These are phyloP conservation scores for Coemansia sp. DNA, from an alignment of 371 early-diverging fungal genomes.

Conservation along the genomic window DNA sequence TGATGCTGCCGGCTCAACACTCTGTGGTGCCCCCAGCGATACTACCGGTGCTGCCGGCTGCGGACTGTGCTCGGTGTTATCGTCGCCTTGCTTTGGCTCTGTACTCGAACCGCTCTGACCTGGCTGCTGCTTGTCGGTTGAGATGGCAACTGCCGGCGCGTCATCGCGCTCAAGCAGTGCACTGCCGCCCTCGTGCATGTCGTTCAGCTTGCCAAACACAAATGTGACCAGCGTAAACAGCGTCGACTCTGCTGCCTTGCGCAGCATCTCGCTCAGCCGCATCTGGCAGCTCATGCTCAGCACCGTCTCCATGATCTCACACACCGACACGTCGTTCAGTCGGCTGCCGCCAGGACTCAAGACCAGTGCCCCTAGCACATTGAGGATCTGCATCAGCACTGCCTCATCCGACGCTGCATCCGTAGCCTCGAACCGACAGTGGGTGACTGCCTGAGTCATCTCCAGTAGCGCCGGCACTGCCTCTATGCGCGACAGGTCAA, in stretches of 20 bases:
- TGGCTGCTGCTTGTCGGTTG: background rate
- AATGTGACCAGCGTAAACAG: slow-evolving; percentile 41
- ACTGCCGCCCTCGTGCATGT: slow-evolving; percentile 1
- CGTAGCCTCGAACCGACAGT: slow-evolving; percentile 94
- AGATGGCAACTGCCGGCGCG: background rate
- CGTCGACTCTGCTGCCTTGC: slow-evolving; percentile 51
- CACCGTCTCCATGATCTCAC: slow-evolving; percentile 95
- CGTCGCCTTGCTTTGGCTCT: background rate
- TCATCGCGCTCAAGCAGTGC: background rate
- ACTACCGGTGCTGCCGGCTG: background rate
- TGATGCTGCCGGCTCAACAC: background rate
- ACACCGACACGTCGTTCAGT: slow-evolving; percentile 88
- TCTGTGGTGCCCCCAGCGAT: too few relatives aligned
- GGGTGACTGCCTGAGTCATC: slow-evolving; percentile 75
- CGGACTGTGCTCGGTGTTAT: background rate
- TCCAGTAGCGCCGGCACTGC: slow-evolving; percentile 41
- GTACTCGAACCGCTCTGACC: background rate
- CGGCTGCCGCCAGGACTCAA: slow-evolving; percentile 66
- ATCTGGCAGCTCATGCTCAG: slow-evolving; percentile 95
- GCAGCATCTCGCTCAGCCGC: slow-evolving; percentile 68
- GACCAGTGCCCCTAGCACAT: slow-evolving; percentile 71
- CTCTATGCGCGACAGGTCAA: slow-evolving; percentile 60
- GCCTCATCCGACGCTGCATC: slow-evolving; percentile 92
- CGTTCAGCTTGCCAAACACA: slow-evolving; percentile 43
- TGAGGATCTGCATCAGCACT: slow-evolving; percentile 85